Conservation (phyloP, 805 yeast genomes). For the Saturnispora sekii region DNA sequence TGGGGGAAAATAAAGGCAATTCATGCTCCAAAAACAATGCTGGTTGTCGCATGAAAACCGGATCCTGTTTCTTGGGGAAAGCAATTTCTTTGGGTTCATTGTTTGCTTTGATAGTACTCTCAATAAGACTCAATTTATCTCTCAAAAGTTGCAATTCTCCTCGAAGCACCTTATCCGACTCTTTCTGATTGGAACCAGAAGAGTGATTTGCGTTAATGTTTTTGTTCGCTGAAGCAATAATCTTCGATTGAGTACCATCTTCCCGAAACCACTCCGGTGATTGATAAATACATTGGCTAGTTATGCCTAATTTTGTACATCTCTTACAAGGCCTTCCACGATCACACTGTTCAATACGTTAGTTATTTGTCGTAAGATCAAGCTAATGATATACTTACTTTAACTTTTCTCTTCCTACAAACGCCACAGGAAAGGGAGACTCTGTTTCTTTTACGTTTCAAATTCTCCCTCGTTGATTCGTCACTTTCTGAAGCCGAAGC, state of each 20-base stretch:
- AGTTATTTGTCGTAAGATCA: conserved; percentile 22
- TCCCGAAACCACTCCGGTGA: conserved; percentile 23
- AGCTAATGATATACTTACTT: conserved; percentile 26
- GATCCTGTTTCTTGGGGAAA: not conserved
- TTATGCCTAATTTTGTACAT: conserved; percentile 25
- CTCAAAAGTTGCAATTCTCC: not conserved
- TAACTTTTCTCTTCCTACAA: conserved; percentile 39
- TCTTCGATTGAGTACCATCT: not conserved
- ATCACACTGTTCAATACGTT: conserved; percentile 23
- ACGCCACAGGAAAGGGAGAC: conserved; percentile 37
- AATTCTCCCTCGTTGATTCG: not conserved
- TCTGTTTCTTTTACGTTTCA: conserved; percentile 29
- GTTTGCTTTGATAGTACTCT: conserved; percentile 2
- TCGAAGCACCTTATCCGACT: not conserved
- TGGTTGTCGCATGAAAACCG: not conserved
- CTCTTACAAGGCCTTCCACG: conserved; percentile 28
- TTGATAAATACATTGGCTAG: conserved; percentile 24
- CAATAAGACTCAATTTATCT: conserved; percentile 4
- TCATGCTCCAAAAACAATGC: too few relatives aligned
- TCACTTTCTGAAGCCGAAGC: not conserved
- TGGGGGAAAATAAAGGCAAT: not conserved
- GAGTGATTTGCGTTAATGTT: not conserved
- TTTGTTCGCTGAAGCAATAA: not conserved
- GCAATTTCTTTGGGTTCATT: not conserved
- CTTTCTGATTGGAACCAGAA: not conserved